Percentiles rank a stretch among this genome's conserved stretches.
These are phyloP conservation scores for Fraxinus sp. DNA, from an alignment of 305 asterid genomes.

Conservation along the genomic window DNA sequence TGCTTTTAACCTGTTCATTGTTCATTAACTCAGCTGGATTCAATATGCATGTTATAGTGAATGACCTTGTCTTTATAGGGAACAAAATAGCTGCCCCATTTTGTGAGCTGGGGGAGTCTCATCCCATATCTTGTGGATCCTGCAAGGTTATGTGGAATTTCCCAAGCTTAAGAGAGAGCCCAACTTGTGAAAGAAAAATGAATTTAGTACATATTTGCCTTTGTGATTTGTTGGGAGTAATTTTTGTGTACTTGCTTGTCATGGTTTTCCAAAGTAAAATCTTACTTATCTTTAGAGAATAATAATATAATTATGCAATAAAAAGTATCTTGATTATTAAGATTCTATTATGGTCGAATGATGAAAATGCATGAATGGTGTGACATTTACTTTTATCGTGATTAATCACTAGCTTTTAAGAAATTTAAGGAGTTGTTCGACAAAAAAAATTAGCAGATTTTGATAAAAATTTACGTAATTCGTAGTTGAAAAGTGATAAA, in stretches of 20 bases:
- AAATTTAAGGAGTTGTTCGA: neutral
- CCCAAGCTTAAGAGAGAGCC: neutral
- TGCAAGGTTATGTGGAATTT: conserved; percentile 7
- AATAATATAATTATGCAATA: neutral
- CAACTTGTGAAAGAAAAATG: conserved; percentile 14
- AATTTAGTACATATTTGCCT: neutral
- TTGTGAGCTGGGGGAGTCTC: conserved; percentile 39
- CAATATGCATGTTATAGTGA: conserved; percentile 10
- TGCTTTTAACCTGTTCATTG: neutral
- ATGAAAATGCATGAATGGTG: neutral
- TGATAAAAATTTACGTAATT: too few species aligned
- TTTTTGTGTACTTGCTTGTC: neutral
- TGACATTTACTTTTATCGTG: too few species aligned
- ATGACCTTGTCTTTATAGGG: conserved; percentile 38
- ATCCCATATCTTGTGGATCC: conserved; percentile 12
- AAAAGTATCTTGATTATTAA: neutral
- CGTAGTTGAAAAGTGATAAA: neutral
- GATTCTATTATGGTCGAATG: neutral
- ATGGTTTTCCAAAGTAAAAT: neutral
- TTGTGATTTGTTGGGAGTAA: neutral
- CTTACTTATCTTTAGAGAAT: neutral
- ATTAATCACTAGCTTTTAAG: neutral
- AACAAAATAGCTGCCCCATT: conserved; percentile 53
- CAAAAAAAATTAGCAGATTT: neutral
- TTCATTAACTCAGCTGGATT: neutral